Conservation (phyloP, 352 stramenopile species). For the Phytophthora hibernalis region DNA sequence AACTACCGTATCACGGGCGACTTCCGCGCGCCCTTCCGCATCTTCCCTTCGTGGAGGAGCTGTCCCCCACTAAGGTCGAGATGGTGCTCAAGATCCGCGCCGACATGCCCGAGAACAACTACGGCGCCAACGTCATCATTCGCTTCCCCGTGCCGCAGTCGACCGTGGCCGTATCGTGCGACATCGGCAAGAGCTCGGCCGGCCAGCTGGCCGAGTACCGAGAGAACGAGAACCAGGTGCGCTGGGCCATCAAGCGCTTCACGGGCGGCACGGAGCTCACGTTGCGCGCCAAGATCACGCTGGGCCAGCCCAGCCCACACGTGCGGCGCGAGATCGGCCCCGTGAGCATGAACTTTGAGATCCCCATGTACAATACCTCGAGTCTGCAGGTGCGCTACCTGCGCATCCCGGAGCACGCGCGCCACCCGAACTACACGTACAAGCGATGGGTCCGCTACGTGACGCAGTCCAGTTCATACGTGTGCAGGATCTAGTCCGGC, state of each 20-base stretch:
- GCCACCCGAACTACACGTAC: constrained; percentile 97
- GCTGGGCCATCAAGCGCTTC: constrained; percentile 98
- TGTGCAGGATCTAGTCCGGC: constrained; percentile 94
- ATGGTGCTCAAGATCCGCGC: constrained; percentile 93
- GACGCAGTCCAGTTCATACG: constrained; percentile 98
- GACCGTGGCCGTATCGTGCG: constrained; percentile 78
- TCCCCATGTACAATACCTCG: constrained; percentile 99
- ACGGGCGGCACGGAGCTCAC: constrained; percentile 95
- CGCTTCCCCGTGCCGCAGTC: constrained; percentile 94
- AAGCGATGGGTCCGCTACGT: constrained; percentile 99
- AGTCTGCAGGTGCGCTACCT: constrained; percentile 98
- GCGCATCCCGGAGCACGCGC: constrained; percentile 95
- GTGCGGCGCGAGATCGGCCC: constrained; percentile 96
- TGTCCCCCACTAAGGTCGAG: constrained; percentile 94
- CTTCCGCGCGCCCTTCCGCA: constrained; percentile 97
- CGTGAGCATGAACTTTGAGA: constrained; percentile 99
- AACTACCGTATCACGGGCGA: constrained; percentile 99
- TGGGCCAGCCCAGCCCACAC: constrained; percentile 76
- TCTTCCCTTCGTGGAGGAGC: constrained; percentile 97
- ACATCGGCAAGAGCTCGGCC: constrained; percentile 78
- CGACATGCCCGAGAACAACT: constrained; percentile 95
- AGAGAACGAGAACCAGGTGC: constrained; percentile 94
- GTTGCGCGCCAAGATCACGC: constrained; percentile 93
- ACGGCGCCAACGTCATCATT: constrained; percentile 96
- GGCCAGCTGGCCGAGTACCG: constrained; percentile 96